Conservation (phyloP, 1,284 basidiomycete species). For the Sphagnurus paluster region DNA sequence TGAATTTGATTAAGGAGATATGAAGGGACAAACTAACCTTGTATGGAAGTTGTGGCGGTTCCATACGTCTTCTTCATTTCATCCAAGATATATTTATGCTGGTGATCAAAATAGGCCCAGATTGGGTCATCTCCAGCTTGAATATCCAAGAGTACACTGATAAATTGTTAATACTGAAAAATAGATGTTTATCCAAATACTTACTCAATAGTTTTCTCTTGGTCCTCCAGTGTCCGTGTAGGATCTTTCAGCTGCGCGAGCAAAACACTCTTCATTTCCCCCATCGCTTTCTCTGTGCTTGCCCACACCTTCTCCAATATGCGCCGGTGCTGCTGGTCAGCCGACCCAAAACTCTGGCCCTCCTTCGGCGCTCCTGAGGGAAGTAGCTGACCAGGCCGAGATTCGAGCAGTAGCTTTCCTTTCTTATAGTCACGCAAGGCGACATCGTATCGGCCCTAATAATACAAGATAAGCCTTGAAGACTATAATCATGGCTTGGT, state of each 20-base stretch:
- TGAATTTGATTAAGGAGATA: constrained; percentile 7
- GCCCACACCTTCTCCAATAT: constrained; percentile 97
- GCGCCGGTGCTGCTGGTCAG: constrained; percentile 82
- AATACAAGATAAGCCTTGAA: no score
- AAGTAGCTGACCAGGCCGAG: constrained; percentile 81
- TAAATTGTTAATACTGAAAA: no score
- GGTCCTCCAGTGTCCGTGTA: constrained; percentile 83
- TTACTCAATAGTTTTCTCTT: constrained; percentile 96
- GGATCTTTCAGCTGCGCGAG: constrained; percentile 79
- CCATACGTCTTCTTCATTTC: constrained; percentile 75
- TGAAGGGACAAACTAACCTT: constrained; percentile 43
- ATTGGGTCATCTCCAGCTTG: constrained; percentile 84
- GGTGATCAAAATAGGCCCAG: constrained; percentile 93
- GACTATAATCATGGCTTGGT: no score
- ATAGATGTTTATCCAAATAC: no score
- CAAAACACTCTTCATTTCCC: constrained; percentile 85
- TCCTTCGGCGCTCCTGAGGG: constrained; percentile 61
- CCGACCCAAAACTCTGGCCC: constrained; percentile 47
- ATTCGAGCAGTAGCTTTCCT: constrained; percentile 89
- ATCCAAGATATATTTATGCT: constrained; percentile 84
- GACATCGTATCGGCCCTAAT: constrained; percentile 93
- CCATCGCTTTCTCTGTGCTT: constrained; percentile 94
- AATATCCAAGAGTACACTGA: constrained; percentile 78
- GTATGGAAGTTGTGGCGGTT: constrained; percentile 51
- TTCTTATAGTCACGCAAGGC: constrained; percentile 98